These are phyloP conservation scores for Cystobasidium pallidum DNA, from an alignment of 1,284 basidiomycete genomes.

Conservation along the genomic window DNA sequence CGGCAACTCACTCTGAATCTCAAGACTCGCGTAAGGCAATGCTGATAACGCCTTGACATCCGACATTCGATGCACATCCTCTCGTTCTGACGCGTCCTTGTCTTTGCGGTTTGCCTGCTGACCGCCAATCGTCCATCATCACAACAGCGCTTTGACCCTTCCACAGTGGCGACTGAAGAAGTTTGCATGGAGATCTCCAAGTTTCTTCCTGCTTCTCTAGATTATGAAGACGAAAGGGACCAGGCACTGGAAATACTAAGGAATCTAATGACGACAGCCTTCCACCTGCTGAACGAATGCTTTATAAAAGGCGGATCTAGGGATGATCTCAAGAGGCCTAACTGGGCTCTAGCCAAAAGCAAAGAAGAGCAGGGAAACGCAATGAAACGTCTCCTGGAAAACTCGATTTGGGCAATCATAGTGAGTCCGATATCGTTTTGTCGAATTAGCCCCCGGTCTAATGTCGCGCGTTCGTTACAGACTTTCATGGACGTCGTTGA, in stretches of 20 bases:
- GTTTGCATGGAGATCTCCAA: slow-evolving; percentile 9
- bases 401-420: background rate
- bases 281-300: slow-evolving; percentile 4
- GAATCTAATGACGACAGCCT: background rate
- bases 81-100: background rate
- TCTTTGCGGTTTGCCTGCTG: background rate
- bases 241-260: slow-evolving; percentile 5
- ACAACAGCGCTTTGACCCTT: slow-evolving; percentile 28
- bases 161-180: slow-evolving; percentile 2
- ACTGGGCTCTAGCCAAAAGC: background rate
- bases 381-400: background rate
- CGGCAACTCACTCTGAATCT: background rate
- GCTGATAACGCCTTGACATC: too few relatives aligned
- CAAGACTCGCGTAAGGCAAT: slow-evolving; percentile 5
- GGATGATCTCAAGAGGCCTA: background rate
- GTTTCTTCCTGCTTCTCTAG: slow-evolving; percentile 11
- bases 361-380: background rate
- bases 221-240: slow-evolving; percentile 7
- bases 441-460: background rate
- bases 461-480: background rate
- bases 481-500: background rate
- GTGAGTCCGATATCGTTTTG: background rate
- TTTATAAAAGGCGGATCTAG: background rate
- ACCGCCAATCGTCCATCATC: background rate
- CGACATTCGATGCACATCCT: background rate